Evolutionary conservation across 1,139 yeast genomes (phyloP).

Genomic region (Diutina siamensis): DNA sequence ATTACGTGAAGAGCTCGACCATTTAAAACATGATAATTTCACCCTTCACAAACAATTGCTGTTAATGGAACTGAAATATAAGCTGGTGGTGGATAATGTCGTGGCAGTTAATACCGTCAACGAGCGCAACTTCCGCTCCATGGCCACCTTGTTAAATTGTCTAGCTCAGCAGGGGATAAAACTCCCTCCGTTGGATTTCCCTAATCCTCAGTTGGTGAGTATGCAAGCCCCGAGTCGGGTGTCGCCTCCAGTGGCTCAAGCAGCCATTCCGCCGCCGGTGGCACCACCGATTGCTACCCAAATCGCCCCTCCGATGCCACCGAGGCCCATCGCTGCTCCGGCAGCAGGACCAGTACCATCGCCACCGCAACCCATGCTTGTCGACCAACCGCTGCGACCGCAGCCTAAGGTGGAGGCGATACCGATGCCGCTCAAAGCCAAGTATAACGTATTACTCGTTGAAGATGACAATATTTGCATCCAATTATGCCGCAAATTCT

Average conservation of each 20-base stretch:
- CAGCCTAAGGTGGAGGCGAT: background rate
- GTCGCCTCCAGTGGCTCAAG: slow-evolving; percentile 8
- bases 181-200: slow-evolving; percentile 52
- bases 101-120: slow-evolving; percentile 43
- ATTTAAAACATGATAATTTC: slow-evolving; percentile 27
- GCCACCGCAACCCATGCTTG: background rate
- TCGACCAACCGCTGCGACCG: background rate
- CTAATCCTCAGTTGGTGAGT: slow-evolving; percentile 23
- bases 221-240: slow-evolving; percentile 11
- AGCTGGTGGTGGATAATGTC: slow-evolving; percentile 50
- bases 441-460: slow-evolving; percentile 65
- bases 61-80: slow-evolving; percentile 36
- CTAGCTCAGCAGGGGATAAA: slow-evolving; percentile 51
- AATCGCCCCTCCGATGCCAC: slow-evolving; percentile 8
- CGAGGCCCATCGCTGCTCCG: slow-evolving; percentile 6
- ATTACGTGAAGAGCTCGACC: slow-evolving; percentile 24
- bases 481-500: slow-evolving; percentile 63
- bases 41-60: slow-evolving; percentile 9
- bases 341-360: slow-evolving; percentile 17
- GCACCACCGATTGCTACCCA: slow-evolving; percentile 3
- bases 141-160: slow-evolving; percentile 36
- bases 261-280: background rate
- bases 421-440: slow-evolving; percentile 22
- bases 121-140: slow-evolving; percentile 43
- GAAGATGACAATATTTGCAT: slow-evolving; percentile 85